These are phyloP conservation scores for Elsinoe arachidis DNA, from an alignment of 2,329 filamentous ascomycete species.

Conservation along the genomic window DNA sequence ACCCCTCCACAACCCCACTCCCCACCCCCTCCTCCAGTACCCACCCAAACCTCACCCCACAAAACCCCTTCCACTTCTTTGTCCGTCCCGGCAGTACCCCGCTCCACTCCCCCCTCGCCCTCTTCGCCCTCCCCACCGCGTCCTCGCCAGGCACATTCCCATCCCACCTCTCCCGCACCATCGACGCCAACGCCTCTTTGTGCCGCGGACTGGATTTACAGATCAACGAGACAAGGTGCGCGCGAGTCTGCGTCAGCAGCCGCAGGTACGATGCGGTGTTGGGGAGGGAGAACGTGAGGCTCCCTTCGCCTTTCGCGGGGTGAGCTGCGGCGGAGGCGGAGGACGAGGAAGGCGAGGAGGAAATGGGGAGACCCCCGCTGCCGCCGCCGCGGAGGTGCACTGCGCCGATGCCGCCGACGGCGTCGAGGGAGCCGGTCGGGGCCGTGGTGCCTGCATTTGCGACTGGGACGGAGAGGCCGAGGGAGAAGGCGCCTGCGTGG, in stretches of 20 bases:
- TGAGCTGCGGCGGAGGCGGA: conserved; percentile 3
- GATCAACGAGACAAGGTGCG: conserved; percentile 53
- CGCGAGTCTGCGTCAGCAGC: conserved; percentile 52
- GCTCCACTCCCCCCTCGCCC: conserved; percentile 46
- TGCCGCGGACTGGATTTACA: conserved; percentile 46
- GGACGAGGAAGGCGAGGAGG: too few relatives aligned
- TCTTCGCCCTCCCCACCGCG: conserved; percentile 40
- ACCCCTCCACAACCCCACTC: conserved; percentile 61
- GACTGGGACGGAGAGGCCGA: conserved; percentile 50
- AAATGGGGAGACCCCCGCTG: conserved; percentile 24
- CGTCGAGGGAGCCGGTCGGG: conserved; percentile 58
- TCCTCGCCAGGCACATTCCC: conserved; percentile 49
- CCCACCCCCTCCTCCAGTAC: conserved; percentile 63
- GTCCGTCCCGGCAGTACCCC: conserved; percentile 54
- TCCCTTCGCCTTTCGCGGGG: conserved; percentile 4
- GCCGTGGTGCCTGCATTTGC: conserved; percentile 53
- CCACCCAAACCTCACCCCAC: conserved; percentile 63
- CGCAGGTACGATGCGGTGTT: conserved; percentile 60
- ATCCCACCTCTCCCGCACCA: conserved; percentile 62
- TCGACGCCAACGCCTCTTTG: conserved; percentile 53
- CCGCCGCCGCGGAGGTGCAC: conserved; percentile 57
- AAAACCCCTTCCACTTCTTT: conserved; percentile 62
- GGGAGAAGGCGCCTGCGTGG: conserved; percentile 31
- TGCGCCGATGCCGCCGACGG: conserved; percentile 60
- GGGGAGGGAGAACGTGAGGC: conserved; percentile 53